Evolutionary conservation across 2,329 filamentous ascomycete species (phyloP).

Genomic region (Thyridium curvatum): DNA sequence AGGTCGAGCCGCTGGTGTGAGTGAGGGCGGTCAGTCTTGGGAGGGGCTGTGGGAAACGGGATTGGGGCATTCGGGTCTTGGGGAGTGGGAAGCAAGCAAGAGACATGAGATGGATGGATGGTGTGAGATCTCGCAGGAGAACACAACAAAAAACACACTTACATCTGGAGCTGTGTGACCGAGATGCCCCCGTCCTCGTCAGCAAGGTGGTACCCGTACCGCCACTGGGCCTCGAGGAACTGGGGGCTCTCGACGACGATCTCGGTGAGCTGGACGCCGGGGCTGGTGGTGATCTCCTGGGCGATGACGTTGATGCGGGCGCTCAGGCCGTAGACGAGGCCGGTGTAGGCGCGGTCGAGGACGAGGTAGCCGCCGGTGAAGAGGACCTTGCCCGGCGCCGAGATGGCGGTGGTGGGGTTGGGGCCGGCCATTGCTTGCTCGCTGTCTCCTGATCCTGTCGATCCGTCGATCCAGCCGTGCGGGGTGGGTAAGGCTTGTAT

Average conservation of each 20-base stretch:
- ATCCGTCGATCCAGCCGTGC: too few species aligned
- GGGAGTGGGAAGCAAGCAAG: too few species aligned
- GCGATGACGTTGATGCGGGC: slow-evolving; percentile 62
- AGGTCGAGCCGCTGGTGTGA: slow-evolving; percentile 32
- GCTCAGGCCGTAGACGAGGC: slow-evolving; percentile 61
- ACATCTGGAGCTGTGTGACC: slow-evolving; percentile 74
- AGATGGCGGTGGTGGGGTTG: slow-evolving; percentile 54
- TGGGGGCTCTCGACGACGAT: slow-evolving; percentile 89
- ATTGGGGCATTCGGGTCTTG: too few species aligned
- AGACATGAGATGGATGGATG: too few species aligned
- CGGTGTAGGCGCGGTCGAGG: slow-evolving; percentile 80
- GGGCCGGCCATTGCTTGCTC: slow-evolving; percentile 1
- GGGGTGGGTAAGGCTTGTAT: too few species aligned
- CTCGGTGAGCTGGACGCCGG: slow-evolving; percentile 59
- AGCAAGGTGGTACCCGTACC: slow-evolving; percentile 70
- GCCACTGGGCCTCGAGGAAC: slow-evolving; percentile 81
- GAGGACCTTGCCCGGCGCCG: slow-evolving; percentile 93
- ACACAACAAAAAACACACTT: slow-evolving; percentile 33
- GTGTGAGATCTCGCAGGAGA: too few species aligned
- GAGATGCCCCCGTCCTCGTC: slow-evolving; percentile 71
- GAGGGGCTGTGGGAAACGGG: neutral
- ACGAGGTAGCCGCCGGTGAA: slow-evolving; percentile 93
- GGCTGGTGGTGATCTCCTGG: slow-evolving; percentile 48
- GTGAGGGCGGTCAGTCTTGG: slow-evolving; percentile 1
- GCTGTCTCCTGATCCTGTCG: too few species aligned